Conservation (phyloP, 2,329 filamentous ascomycete genomes). For the Myrmaecium sp. region DNA sequence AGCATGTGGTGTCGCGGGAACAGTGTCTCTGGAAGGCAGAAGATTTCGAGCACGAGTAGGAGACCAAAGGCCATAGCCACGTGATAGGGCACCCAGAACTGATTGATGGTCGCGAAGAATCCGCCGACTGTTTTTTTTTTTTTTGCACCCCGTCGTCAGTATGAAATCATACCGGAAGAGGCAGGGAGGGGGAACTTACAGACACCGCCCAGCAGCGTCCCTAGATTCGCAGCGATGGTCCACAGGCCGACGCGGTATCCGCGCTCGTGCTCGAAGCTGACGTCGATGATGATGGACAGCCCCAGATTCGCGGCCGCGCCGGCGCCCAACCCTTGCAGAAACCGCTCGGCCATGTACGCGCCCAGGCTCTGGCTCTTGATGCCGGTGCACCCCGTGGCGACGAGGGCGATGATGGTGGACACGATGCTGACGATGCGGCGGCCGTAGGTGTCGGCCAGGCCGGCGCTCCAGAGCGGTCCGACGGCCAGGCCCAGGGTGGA, state of each 20-base stretch:
- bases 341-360: constrained; percentile 40
- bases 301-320: constrained; percentile 38
- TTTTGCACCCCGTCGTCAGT: too few relatives aligned
- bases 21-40: constrained; percentile 38
- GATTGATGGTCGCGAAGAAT: constrained; percentile 30
- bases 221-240: constrained; percentile 38
- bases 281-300: constrained; percentile 36
- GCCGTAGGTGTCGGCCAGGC: constrained; percentile 16
- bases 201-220: constrained; percentile 32
- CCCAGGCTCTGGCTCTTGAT: constrained; percentile 24
- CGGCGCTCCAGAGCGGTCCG: constrained; percentile 15
- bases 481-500: constrained; percentile 15
- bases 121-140: too few relatives aligned
- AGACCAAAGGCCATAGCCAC: constrained; percentile 35
- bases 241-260: constrained; percentile 39
- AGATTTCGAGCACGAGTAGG: constrained; percentile 30
- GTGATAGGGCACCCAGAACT: constrained; percentile 38
- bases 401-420: constrained; percentile 26
- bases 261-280: constrained; percentile 40
- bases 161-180: too few relatives aligned
- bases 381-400: constrained; percentile 26
- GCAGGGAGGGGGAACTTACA: too few relatives aligned
- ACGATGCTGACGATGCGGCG: constrained; percentile 30
- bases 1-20: constrained; percentile 38
- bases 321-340: constrained; percentile 41